A percentile compares a stretch with the other conserved stretches of the same genome.
phyloP scores from a whole-genome alignment of 106 monocot species.

The Dactylorhiza incarnata region DNA sequence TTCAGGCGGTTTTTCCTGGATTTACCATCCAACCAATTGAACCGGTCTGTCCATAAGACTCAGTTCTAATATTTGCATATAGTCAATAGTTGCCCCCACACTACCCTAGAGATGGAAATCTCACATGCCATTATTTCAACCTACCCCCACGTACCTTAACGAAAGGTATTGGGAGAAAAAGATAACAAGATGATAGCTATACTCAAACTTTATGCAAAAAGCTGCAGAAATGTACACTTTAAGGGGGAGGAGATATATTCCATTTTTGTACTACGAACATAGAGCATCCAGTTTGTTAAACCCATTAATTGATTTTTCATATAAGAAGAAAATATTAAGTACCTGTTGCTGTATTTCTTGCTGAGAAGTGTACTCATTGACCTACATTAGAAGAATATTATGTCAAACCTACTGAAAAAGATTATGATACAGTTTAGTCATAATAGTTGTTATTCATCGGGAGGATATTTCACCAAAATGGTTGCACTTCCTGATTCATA shows the following conservation, averaged over 20 bases:
- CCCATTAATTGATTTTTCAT: neutral
- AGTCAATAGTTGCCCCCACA: too few relatives aligned
- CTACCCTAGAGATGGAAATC: too few relatives aligned
- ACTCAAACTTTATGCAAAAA: neutral
- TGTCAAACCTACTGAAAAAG: conserved; percentile 3
- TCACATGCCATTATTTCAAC: too few relatives aligned
- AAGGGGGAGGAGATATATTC: neutral
- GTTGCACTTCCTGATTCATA: conserved; percentile 91
- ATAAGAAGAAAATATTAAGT: neutral
- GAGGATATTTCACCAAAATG: conserved; percentile 48
- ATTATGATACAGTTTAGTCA: neutral
- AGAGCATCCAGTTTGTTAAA: neutral
- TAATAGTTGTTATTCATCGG: neutral
- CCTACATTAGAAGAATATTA: conserved; percentile 33
- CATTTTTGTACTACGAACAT: neutral
- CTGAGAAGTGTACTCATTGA: conserved; percentile 80
- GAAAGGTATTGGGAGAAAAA: neutral
- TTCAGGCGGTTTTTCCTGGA: too few relatives aligned
- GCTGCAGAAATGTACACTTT: neutral
- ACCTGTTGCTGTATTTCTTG: conserved; percentile 87
- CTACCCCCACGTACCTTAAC: too few relatives aligned
- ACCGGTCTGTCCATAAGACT: too few relatives aligned
- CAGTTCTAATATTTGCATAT: too few relatives aligned
- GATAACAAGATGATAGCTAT: neutral
- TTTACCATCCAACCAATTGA: too few relatives aligned